Percentiles rank a stretch among this genome's conserved stretches.
Evolutionary conservation across 805 yeast genomes (phyloP).

Genomic region (Debaryomyces tyrocola): DNA sequence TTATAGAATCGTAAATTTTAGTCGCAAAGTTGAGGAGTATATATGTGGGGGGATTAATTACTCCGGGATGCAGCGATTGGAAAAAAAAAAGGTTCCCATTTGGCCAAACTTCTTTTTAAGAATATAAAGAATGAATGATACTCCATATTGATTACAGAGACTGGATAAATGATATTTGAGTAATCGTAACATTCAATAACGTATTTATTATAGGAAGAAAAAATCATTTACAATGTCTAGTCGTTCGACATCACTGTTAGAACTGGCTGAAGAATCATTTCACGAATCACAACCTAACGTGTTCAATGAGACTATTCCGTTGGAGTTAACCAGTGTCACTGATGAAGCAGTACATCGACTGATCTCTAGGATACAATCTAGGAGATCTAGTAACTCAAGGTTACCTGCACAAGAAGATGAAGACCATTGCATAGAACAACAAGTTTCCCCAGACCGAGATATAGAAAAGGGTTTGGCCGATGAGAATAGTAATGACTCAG

Average conservation of each 20-base stretch:
- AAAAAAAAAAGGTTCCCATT: neutral
- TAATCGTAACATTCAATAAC: too few species aligned
- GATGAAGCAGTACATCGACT: constrained; percentile 19
- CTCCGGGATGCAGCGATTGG: neutral
- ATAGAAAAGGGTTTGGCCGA: neutral
- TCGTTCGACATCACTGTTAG: neutral
- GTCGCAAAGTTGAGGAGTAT: neutral
- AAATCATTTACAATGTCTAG: neutral
- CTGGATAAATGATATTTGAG: too few species aligned
- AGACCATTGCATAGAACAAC: neutral
- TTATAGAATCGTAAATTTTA: too few species aligned
- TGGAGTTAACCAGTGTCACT: constrained; percentile 17
- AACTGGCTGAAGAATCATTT: neutral
- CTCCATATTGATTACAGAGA: too few species aligned
- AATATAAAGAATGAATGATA: too few species aligned
- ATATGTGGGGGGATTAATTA: neutral
- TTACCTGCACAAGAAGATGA: neutral
- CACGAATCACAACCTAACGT: neutral
- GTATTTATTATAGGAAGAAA: too few species aligned
- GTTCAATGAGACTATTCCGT: constrained; percentile 13
- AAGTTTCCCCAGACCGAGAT: neutral
- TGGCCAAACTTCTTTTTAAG: too few species aligned
- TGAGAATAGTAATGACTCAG: neutral
- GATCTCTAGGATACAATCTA: constrained; percentile 19
- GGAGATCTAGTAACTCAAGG: constrained; percentile 7